Percentiles rank a stretch among this genome's conserved stretches.
These are phyloP conservation scores for Fusarium napiforme DNA, from an alignment of 2,329 filamentous ascomycete species.

Conservation along the genomic window DNA sequence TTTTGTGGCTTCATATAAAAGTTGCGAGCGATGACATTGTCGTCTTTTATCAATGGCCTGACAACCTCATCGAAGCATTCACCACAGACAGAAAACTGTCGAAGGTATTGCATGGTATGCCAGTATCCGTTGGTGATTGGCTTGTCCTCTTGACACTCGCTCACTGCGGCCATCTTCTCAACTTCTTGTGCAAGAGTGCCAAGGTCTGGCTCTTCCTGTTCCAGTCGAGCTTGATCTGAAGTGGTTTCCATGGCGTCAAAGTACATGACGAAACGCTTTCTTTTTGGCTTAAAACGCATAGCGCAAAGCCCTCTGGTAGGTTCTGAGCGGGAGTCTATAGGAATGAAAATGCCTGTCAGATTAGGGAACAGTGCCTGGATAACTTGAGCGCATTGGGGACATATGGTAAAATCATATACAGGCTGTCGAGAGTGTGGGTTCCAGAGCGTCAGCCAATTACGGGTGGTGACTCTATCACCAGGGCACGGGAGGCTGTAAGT, in stretches of 20 bases:
- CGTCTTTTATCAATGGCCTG: conserved; percentile 70
- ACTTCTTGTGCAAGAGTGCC: conserved; percentile 72
- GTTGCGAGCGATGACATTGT: conserved; percentile 67
- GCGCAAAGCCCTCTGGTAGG: conserved; percentile 70
- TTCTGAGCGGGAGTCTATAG: conserved; percentile 58
- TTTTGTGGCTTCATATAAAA: conserved; percentile 72
- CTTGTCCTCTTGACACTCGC: conserved; percentile 74
- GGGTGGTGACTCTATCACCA: conserved; percentile 63
- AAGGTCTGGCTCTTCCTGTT: conserved; percentile 63
- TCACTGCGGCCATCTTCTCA: conserved; percentile 64
- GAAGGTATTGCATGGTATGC: conserved; percentile 81
- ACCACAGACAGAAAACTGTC: conserved; percentile 84
- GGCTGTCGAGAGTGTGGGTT: conserved; percentile 73
- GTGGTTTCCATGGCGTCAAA: conserved; percentile 70
- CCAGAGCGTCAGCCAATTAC: conserved; percentile 80
- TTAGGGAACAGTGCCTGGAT: conserved; percentile 79
- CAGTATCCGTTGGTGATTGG: conserved; percentile 72
- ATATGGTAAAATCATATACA: conserved; percentile 79
- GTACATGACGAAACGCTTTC: conserved; percentile 67
- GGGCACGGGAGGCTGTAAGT: conserved; percentile 67
- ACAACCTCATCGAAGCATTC: conserved; percentile 87
- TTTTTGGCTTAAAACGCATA: conserved; percentile 67
- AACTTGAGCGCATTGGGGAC: conserved; percentile 76
- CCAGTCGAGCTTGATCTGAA: conserved; percentile 61
- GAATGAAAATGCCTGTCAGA: conserved; percentile 73